phyloP scores from a whole-genome alignment of 1,284 basidiomycete genomes.

The Bondarzewia mesenterica region DNA sequence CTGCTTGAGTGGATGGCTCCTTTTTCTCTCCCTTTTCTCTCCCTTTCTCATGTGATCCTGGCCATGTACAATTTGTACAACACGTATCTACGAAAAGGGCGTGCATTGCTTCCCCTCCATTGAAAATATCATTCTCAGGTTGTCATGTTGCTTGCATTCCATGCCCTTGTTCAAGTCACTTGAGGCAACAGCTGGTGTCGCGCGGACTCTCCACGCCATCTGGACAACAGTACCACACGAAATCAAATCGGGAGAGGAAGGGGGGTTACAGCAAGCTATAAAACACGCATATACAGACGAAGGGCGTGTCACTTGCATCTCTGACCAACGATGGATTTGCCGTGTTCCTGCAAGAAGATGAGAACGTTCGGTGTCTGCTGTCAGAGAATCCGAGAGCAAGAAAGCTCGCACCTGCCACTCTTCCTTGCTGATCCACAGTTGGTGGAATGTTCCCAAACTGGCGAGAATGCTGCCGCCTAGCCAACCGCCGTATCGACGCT shows the following conservation, averaged over 20 bases:
- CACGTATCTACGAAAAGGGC: neutral
- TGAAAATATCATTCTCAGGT: neutral
- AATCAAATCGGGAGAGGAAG: too few species aligned
- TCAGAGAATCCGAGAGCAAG: neutral
- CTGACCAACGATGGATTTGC: slow-evolving; percentile 68
- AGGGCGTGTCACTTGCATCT: slow-evolving; percentile 56
- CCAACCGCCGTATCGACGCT: slow-evolving; percentile 88
- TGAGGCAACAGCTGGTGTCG: too few species aligned
- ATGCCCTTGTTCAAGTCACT: neutral
- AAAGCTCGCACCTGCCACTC: slow-evolving; percentile 73
- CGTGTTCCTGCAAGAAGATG: slow-evolving; percentile 53
- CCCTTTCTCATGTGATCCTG: neutral
- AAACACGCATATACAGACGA: neutral
- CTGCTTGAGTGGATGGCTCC: neutral
- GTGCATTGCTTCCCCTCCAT: neutral
- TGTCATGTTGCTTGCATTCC: neutral
- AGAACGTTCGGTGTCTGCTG: neutral
- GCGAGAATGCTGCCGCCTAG: slow-evolving; percentile 90
- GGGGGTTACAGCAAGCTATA: neutral
- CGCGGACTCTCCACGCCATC: too few species aligned
- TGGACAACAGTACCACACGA: too few species aligned
- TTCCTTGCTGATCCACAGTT: slow-evolving; percentile 88
- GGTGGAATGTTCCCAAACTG: slow-evolving; percentile 93
- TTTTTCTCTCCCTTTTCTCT: neutral
- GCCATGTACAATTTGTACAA: neutral